Evolutionary conservation across 2,329 filamentous ascomycete species (phyloP).

Genomic region (Scedosporium aurantiacum): DNA sequence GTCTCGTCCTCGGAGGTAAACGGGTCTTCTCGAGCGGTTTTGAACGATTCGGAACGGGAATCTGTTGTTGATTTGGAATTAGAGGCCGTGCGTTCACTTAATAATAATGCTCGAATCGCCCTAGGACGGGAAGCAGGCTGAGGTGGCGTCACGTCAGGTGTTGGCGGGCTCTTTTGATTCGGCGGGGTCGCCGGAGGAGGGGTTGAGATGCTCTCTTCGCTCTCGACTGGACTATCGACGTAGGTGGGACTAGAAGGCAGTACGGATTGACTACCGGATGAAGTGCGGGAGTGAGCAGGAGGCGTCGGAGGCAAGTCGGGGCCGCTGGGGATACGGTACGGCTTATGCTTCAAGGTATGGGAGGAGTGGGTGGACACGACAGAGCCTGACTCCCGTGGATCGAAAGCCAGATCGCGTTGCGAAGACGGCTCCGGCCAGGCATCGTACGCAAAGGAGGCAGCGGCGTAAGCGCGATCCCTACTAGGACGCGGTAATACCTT

Average conservation of each 20-base stretch:
- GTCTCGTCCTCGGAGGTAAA: constrained; percentile 52
- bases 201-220: background rate
- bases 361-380: background rate
- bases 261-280: constrained; percentile 15
- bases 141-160: constrained; percentile 66
- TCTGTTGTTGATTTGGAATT: constrained; percentile 43
- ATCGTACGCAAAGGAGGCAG: constrained; percentile 14
- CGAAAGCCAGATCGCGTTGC: background rate
- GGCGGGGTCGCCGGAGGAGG: constrained; percentile 46
- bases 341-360: constrained; percentile 29
- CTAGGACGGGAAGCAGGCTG: constrained; percentile 33
- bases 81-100: constrained; percentile 37
- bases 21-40: constrained; percentile 56
- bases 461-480: constrained; percentile 14
- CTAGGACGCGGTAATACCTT: constrained; percentile 29
- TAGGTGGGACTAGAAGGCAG: constrained; percentile 4
- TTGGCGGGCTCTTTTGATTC: constrained; percentile 57
- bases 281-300: constrained; percentile 47
- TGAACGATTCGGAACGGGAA: constrained; percentile 59
- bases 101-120: constrained; percentile 29
- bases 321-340: constrained; percentile 29
- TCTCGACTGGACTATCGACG: background rate
- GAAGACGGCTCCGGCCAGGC: constrained; percentile 12
- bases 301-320: constrained; percentile 51
- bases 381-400: background rate